These are phyloP conservation scores for Agaricales sp. DNA, from an alignment of 1,284 basidiomycete genomes.

Conservation along the genomic window DNA sequence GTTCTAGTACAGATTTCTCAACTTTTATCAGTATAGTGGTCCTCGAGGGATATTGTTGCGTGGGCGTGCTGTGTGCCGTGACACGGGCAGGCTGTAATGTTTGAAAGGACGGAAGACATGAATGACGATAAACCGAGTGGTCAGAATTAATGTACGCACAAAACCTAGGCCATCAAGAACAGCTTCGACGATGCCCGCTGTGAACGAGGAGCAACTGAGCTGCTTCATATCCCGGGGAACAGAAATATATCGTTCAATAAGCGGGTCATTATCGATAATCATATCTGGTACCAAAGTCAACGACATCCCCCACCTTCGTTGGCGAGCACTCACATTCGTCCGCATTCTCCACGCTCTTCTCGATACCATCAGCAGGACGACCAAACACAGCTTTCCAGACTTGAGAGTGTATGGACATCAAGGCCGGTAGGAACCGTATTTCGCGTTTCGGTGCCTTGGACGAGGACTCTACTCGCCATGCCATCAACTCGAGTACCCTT, in stretches of 20 bases:
- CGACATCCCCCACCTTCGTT: constrained; percentile 2
- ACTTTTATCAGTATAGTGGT: constrained; percentile 93
- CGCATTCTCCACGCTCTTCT: constrained; percentile 90
- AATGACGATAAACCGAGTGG: constrained; percentile 8
- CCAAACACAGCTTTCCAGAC: constrained; percentile 94
- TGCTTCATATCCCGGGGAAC: constrained; percentile 92
- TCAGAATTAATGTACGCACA: constrained; percentile 43
- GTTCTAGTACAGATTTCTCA: constrained; percentile 80
- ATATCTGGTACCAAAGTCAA: constrained; percentile 58
- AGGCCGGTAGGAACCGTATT: constrained; percentile 76
- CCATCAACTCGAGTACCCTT: constrained; percentile 72
- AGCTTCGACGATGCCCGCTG: constrained; percentile 95
- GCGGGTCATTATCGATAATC: constrained; percentile 96
- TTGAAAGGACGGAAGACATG: constrained; percentile 10
- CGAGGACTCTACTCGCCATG: constrained; percentile 59
- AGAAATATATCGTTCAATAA: constrained; percentile 85
- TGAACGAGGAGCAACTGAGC: constrained; percentile 92
- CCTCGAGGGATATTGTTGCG: constrained; percentile 68
- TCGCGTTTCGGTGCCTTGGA: constrained; percentile 82
- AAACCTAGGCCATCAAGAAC: constrained; percentile 94
- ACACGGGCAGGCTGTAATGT: constrained; percentile 82
- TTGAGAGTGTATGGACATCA: constrained; percentile 88
- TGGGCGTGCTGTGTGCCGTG: constrained; percentile 91
- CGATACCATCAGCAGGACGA: constrained; percentile 86
- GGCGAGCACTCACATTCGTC: constrained; percentile 72